Evolutionary conservation across 352 stramenopile species (phyloP).

Genomic region (Bremia lactucae): DNA sequence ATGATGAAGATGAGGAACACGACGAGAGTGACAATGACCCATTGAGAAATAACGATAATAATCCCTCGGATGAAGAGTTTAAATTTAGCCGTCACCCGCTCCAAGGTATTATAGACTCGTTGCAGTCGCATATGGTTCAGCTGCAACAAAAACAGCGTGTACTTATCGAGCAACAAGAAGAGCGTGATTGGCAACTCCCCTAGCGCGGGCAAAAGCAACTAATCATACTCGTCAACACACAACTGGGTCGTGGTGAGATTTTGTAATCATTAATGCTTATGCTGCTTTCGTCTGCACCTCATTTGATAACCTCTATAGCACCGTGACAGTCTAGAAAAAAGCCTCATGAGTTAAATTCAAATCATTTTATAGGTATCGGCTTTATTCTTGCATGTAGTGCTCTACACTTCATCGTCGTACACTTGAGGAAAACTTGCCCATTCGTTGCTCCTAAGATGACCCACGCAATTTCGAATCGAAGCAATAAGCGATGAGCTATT

Average conservation of each 20-base stretch:
- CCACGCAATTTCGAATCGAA: slow-evolving; percentile 23
- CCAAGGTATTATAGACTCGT: slow-evolving; percentile 20
- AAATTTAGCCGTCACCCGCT: slow-evolving; percentile 13
- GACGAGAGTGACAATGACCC: slow-evolving; percentile 15
- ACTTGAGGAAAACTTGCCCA: slow-evolving; percentile 56
- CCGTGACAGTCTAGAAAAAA: no score
- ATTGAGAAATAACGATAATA: slow-evolving; percentile 4
- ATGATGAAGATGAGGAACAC: slow-evolving; percentile 14
- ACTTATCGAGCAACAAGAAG: slow-evolving; percentile 43
- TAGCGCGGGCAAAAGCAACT: no score
- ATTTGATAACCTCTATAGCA: no score
- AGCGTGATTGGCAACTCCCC: slow-evolving; percentile 26
- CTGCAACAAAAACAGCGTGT: slow-evolving; percentile 34
- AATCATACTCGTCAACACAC: no score
- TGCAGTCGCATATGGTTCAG: slow-evolving; percentile 29
- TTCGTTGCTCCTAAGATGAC: slow-evolving; percentile 45
- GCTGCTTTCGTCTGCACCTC: no score
- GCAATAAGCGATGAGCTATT: slow-evolving; percentile 19
- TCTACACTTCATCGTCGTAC: slow-evolving; percentile 77
- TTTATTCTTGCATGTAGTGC: no score
- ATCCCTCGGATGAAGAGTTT: slow-evolving; percentile 15
- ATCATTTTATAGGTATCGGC: no score
- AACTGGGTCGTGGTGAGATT: no score
- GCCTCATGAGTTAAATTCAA: no score
- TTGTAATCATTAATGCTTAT: no score